Percentiles rank a stretch among this genome's conserved stretches.
Evolutionary conservation across 1,284 basidiomycete genomes (phyloP).

Genomic region (Mycosarcoma mackinlayi): DNA sequence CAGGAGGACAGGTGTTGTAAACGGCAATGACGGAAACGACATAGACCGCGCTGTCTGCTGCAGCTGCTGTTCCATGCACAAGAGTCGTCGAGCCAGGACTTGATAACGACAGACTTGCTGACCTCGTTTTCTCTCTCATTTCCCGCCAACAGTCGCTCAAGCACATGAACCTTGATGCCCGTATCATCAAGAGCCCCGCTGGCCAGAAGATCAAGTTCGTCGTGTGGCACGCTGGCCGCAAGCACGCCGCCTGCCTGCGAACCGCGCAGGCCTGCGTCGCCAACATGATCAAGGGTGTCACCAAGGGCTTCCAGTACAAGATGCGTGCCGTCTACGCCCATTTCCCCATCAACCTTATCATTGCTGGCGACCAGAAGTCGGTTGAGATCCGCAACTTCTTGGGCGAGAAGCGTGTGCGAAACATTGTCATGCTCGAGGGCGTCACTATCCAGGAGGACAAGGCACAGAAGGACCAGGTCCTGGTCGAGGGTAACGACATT

Average conservation of each 20-base stretch:
- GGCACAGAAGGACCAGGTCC: slow-evolving; percentile 83
- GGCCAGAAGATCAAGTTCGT: slow-evolving; percentile 85
- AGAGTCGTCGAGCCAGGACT: slow-evolving; percentile 6
- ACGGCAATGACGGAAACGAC: too few species aligned
- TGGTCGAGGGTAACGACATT: slow-evolving; percentile 72
- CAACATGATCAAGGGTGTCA: slow-evolving; percentile 89
- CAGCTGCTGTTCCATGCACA: slow-evolving; percentile 1
- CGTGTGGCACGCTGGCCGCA: slow-evolving; percentile 97
- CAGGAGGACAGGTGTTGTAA: too few species aligned
- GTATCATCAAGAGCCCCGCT: slow-evolving; percentile 70
- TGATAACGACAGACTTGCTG: slow-evolving; percentile 6
- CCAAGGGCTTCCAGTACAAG: slow-evolving; percentile 99
- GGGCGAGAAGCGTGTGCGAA: slow-evolving; percentile 89
- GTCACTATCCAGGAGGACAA: slow-evolving; percentile 90
- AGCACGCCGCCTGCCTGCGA: slow-evolving; percentile 97
- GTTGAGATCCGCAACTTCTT: slow-evolving; percentile 99
- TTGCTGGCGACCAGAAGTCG: slow-evolving; percentile 80
- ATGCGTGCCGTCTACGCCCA: slow-evolving; percentile 89
- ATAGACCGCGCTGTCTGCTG: neutral
- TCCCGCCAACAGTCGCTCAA: slow-evolving; percentile 70
- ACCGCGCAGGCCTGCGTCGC: slow-evolving; percentile 93
- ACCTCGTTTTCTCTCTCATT: slow-evolving; percentile 59
- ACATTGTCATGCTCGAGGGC: slow-evolving; percentile 91
- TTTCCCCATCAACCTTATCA: slow-evolving; percentile 99
- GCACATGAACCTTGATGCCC: slow-evolving; percentile 69